phyloP scores from a whole-genome alignment of 2,329 filamentous ascomycete genomes.

The Verticillium longisporum region DNA sequence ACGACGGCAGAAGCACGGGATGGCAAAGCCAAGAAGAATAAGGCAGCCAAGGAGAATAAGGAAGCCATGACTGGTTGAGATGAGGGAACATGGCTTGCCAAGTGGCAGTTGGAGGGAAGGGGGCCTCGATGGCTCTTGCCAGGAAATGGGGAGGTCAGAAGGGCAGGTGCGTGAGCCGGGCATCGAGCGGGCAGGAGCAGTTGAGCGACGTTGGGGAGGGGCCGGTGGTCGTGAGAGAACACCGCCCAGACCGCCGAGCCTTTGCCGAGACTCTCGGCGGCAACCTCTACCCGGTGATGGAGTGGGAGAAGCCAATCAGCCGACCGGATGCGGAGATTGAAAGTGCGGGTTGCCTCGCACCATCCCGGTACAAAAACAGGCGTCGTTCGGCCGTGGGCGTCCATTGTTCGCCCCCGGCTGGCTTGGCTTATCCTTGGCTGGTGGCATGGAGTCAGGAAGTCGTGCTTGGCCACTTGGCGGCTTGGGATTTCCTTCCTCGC shows the following conservation, averaged over 20 bases:
- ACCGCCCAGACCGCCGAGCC: constrained; percentile 2
- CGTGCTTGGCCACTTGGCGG: neutral
- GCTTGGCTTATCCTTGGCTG: neutral
- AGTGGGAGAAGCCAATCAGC: neutral
- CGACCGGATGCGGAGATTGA: constrained; percentile 1
- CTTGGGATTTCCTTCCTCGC: neutral
- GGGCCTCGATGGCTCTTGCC: neutral
- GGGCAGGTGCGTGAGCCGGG: neutral
- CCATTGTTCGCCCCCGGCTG: neutral
- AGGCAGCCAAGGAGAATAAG: neutral
- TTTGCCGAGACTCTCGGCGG: constrained; percentile 2
- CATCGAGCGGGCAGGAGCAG: neutral
- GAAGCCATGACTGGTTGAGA: neutral
- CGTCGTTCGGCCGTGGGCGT: neutral
- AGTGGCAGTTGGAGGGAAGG: neutral
- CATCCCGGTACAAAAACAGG: neutral
- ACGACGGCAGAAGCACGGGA: neutral
- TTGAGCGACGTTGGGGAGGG: neutral
- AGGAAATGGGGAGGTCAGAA: neutral
- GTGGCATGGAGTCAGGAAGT: neutral
- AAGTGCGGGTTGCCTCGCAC: neutral
- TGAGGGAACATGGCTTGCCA: neutral
- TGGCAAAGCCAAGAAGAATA: neutral
- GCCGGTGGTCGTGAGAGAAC: neutral
- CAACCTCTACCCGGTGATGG: neutral